These are phyloP conservation scores for Phytophthora foliorum DNA, from an alignment of 352 stramenopile genomes.

Conservation along the genomic window DNA sequence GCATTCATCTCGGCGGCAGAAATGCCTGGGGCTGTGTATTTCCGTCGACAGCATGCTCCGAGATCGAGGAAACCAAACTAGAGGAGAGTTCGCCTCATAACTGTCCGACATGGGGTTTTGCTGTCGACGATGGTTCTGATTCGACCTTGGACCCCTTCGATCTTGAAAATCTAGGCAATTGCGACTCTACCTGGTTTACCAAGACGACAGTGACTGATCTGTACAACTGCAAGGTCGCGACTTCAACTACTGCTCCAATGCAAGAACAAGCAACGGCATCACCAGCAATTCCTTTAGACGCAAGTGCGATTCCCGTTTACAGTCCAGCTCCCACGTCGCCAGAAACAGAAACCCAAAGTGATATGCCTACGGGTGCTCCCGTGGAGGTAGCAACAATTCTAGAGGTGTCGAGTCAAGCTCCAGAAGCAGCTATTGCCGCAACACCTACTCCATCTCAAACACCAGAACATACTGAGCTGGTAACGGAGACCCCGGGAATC, in stretches of 20 bases:
- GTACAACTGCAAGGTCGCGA: slow-evolving; percentile 28
- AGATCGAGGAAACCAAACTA: slow-evolving; percentile 1
- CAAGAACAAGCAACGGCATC: slow-evolving; percentile 9
- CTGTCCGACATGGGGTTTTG: slow-evolving; percentile 44
- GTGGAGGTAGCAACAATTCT: neutral
- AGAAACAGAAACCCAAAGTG: neutral
- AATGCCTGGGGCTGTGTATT: slow-evolving; percentile 55
- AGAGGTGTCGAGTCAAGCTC: neutral
- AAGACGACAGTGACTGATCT: slow-evolving; percentile 32
- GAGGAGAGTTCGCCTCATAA: slow-evolving; percentile 7
- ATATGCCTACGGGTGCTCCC: neutral
- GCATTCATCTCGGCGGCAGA: slow-evolving; percentile 33
- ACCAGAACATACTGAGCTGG: slow-evolving; percentile 7
- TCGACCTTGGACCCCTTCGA: slow-evolving; percentile 22
- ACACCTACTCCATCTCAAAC: slow-evolving; percentile 8
- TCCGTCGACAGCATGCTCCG: slow-evolving; percentile 40
- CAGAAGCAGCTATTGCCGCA: neutral
- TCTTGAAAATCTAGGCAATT: slow-evolving; percentile 8
- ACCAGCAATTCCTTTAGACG: slow-evolving; percentile 2
- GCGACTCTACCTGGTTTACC: slow-evolving; percentile 46
- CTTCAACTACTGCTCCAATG: slow-evolving; percentile 2
- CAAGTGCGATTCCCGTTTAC: slow-evolving; percentile 19
- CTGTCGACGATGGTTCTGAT: slow-evolving; percentile 16
- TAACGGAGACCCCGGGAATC: neutral
- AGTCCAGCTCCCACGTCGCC: slow-evolving; percentile 2